Evolutionary conservation across 1,284 basidiomycete species (phyloP), one percentile per base, ranked within the genome.

Genomic region (Apiotrichum gamsii): DNA sequence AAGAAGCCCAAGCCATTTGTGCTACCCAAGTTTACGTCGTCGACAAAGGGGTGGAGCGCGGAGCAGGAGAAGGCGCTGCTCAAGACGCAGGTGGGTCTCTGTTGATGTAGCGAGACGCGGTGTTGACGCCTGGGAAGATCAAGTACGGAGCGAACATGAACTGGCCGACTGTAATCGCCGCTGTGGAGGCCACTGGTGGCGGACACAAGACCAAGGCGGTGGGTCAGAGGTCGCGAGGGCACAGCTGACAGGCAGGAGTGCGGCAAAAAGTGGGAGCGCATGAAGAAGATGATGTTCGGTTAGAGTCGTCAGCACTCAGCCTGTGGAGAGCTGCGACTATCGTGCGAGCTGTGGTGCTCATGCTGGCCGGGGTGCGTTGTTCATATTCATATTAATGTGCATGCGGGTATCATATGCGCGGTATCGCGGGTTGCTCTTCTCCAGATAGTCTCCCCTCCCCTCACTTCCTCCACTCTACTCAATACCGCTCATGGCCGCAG

Each of bases 401-500:
- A 24, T 18, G n/a, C 30, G 4, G 14, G 25, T 29, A 25, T 39
- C 36, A 24, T 35, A 28, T 28, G 25, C 25, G 25, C 25, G 25
- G 25, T 28, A 28, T 28, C 25, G 11, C 6, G 6, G 25, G n/a
- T 53, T 44, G 34, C 20, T 14, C 23, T 29, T 28, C 25, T 28
- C 25, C 25, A 28, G 25, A 28, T n/a, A n/a, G n/a, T n/a, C n/a
- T n/a, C n/a, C n/a, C 33, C n/a, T 35, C 35, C 15, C 38, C 19
- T 28, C 25, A 28, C 6, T 28, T 11, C 25, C 8, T 28, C 8
- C 19, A 3, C 19, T 21, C 39, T 47, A 54, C 52, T 54, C 52
- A 14, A 54, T 39, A 1, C 49, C 51, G 18, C 44, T 45, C 52
- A 54, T 54, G 16, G 41, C 41, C 5, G 25, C 33, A 20, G 23